Base-by-base conservation (phyloP, 2,329 filamentous ascomycete species). In the Fusarium verrucosum region DNA sequence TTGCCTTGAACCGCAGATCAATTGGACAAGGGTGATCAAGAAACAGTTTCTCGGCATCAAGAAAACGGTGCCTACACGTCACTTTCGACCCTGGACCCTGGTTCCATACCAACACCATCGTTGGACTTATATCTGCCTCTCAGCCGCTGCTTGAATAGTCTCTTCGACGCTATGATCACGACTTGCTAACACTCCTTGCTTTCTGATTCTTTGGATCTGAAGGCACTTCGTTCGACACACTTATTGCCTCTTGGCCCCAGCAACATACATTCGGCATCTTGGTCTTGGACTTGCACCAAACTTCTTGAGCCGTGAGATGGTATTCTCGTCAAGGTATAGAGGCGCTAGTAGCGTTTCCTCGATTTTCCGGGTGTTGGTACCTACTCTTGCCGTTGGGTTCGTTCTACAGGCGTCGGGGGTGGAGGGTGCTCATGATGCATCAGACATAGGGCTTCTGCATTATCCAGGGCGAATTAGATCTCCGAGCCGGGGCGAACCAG, bases 361-460 rank as follows among this genome's bases (percentile, higher is more conserved):
- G 13, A 41, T 73, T 45, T 66, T 57, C 56, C 65, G 62, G 37
- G 37, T 71, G 20, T 51, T 73, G 20, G 20, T 70, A 37, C 45
- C 67, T 35, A 41, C 55, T 25, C 44, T 75, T 38, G 53, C 65
- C n/a, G 50, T 66, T 45, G 65, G 68, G 25, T 60, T 62, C 9
- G 38, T 70, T 16, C 41, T 73, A 25, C 65, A 63, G 7, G 58
- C 53, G 17, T 56, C 51, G 4, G 45, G 46, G 10, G 52, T 71
- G 13, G 53, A 62, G 44, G 45, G 61, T 13, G 45, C 62, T 28
- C 52, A 66, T 13, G 30, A 44, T 36, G 42, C 50, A 36, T 73
- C 71, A 68, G 73, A 73, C 33, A 58, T 68, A 17, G 69, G 71
- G 22, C 73, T 73, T 50, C 65, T 74, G 13, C 66, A 65, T 44